These are phyloP conservation scores for Nicotiana otophora DNA, from an alignment of 257 asterid species.

Conservation along the genomic window DNA sequence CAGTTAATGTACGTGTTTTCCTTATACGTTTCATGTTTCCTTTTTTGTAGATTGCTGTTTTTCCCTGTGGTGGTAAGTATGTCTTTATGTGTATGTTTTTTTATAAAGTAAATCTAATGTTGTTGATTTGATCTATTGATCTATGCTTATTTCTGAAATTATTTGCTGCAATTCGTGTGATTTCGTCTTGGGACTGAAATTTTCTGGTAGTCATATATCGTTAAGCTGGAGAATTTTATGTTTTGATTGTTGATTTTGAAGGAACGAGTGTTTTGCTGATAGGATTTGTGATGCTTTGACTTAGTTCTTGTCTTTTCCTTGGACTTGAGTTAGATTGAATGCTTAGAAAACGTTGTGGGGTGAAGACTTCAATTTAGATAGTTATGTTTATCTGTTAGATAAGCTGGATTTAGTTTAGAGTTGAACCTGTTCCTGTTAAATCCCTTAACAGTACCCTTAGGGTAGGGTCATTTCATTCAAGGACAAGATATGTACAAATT, in stretches of 20 bases:
- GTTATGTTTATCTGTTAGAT: not conserved
- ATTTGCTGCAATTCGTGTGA: not conserved
- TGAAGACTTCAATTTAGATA: not conserved
- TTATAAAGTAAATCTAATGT: not conserved
- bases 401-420: not conserved
- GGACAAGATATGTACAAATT: not conserved
- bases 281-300: not conserved
- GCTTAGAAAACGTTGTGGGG: not conserved
- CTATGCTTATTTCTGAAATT: not conserved
- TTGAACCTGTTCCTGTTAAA: not conserved
- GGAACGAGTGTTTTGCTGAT: not conserved
- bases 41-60: constrained; percentile 83
- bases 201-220: not conserved
- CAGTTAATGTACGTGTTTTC: not conserved
- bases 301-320: not conserved
- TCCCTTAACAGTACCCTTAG: not conserved
- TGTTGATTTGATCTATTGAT: constrained; percentile 15
- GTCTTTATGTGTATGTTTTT: not conserved
- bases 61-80: constrained; percentile 84
- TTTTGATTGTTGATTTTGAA: not conserved
- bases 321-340: not conserved
- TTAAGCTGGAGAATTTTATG: not conserved
- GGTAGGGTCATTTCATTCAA: not conserved
- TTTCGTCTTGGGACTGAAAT: not conserved
- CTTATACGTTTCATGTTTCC: constrained; percentile 8